Evolutionary conservation across 768 basidiomycete species (phyloP), one percentile per base, ranked within the genome.

Genomic region (Favolaschia claudopus): DNA sequence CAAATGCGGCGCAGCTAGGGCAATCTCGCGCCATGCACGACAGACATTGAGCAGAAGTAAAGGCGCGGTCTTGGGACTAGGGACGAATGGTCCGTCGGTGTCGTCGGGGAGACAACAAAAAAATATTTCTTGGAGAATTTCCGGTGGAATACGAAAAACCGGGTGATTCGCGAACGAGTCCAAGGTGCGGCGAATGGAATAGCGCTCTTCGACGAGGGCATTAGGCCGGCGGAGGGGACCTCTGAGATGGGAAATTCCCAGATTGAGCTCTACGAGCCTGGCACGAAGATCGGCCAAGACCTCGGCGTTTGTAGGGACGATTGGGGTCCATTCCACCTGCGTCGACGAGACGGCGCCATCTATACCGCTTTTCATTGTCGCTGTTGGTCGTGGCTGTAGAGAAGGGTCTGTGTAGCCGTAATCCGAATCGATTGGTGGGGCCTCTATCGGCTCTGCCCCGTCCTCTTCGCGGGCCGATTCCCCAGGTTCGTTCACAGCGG

Each of bases 321-420:
- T 20, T 22, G 55, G 25, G 31, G 20, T 28, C 22, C n/a, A 20
- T 14, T 47, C 51, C 22, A 25, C 31, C 6, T n/a, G n/a, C n/a
- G n/a, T n/a, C n/a, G n/a, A n/a, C n/a, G n/a, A n/a, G n/a, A n/a
- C n/a, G n/a, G 28, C 78, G 84, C 28, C 82, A 72, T 55, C 70
- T 87, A 27, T 75, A 80, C 31, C 82, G 83, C 44, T 74, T 40
- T 66, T 81, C 58, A 60, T 82, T 54, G 56, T 74, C 48, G 65
- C n/a, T n/a, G n/a, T n/a, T n/a, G n/a, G n/a, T n/a, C n/a, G n/a
- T n/a, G n/a, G n/a, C n/a, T n/a, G n/a, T n/a, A n/a, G n/a, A n/a
- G n/a, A n/a, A n/a, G n/a, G n/a, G n/a, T n/a, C n/a, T n/a, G n/a
- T n/a, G n/a, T n/a, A n/a, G n/a, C n/a, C n/a, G n/a, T n/a, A n/a